These are phyloP conservation scores for Phaeosphaeria sp. DNA, from an alignment of 2,329 filamentous ascomycete species.

Conservation along the genomic window DNA sequence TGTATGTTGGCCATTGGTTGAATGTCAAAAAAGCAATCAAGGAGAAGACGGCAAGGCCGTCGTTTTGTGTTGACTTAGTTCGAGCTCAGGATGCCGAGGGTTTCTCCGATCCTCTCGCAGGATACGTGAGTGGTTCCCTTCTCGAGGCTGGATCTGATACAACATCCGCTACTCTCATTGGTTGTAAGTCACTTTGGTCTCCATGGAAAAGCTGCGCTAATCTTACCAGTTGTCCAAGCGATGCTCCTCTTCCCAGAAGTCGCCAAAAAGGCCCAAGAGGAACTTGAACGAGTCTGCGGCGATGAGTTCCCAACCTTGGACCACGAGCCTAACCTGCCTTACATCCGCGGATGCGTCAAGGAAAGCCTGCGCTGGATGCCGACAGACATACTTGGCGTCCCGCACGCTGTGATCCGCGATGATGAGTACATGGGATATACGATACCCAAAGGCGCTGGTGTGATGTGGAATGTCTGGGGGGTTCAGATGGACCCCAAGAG, in stretches of 20 bases:
- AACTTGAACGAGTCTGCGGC: conserved; percentile 39
- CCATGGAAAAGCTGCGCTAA: background rate
- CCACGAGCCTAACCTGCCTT: conserved; percentile 30
- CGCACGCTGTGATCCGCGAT: conserved; percentile 32
- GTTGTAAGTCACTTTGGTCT: conserved; percentile 11
- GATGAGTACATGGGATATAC: conserved; percentile 42
- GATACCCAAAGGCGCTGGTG: conserved; percentile 47
- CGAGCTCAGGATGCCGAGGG: conserved; percentile 23
- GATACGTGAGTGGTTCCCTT: conserved; percentile 31
- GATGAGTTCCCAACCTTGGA: conserved; percentile 38
- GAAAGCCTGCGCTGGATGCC: conserved; percentile 43
- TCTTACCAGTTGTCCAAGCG: conserved; percentile 27
- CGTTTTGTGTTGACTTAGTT: conserved; percentile 32
- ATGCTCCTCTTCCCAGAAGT: conserved; percentile 34
- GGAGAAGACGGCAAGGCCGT: conserved; percentile 21
- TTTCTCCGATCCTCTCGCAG: conserved; percentile 30
- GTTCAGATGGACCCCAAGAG: conserved; percentile 49
- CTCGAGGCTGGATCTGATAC: conserved; percentile 42
- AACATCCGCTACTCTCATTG: conserved; percentile 26
- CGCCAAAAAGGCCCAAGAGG: conserved; percentile 26
- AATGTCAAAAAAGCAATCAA: conserved; percentile 24
- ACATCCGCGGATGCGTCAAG: conserved; percentile 36
- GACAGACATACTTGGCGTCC: conserved; percentile 27
- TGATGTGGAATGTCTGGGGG: conserved; percentile 21
- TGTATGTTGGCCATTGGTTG: conserved; percentile 32